Conservation (phyloP, 352 stramenopile species). For the Blastocystis sp. region DNA sequence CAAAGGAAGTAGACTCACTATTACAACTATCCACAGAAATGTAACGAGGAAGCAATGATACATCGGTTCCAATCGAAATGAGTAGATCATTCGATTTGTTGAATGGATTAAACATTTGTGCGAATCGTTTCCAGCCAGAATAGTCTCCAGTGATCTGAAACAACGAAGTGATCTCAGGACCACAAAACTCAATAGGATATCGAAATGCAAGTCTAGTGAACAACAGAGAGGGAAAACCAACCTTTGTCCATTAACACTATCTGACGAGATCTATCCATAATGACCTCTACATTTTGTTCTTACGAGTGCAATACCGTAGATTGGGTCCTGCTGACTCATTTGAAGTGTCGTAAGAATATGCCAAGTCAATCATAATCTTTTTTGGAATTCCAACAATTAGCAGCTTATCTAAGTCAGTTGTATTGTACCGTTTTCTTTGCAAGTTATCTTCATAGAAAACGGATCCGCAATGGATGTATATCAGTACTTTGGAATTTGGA, state of each 20-base stretch:
- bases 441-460: no score
- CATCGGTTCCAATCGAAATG: not conserved
- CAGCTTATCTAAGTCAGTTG: no score
- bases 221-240: not conserved
- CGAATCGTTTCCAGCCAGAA: conserved; percentile 33
- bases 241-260: conserved; percentile 56
- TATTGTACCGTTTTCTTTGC: no score
- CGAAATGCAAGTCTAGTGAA: conserved; percentile 11
- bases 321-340: not conserved
- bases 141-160: conserved; percentile 45
- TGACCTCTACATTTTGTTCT: not conserved
- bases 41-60: conserved; percentile 18
- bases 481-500: no score
- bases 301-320: conserved; percentile 43
- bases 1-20: not conserved
- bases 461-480: no score
- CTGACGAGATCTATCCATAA: conserved; percentile 6
- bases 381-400: no score
- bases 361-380: no score
- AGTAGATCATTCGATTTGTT: conserved; percentile 1
- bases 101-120: conserved; percentile 47
- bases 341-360: not conserved
- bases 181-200: conserved; percentile 48
- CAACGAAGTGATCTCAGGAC: conserved; percentile 27
- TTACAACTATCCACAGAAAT: not conserved